Evolutionary conservation across 768 basidiomycete genomes (phyloP).

Genomic region (Psilocybe cubensis): DNA sequence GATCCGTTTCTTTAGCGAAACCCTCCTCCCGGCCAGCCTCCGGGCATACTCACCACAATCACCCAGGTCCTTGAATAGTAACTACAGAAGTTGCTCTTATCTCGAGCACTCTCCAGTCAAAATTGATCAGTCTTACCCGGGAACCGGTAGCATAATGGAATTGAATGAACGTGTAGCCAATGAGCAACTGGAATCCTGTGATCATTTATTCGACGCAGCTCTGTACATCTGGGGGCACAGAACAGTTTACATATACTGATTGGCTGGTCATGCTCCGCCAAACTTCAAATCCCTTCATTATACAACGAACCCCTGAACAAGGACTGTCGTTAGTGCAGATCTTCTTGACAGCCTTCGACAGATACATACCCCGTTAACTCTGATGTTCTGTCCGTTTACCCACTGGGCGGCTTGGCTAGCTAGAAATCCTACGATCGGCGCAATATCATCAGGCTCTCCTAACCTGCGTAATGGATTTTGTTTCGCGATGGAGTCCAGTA

Average conservation of each 20-base stretch:
- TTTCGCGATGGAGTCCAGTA: constrained; percentile 48
- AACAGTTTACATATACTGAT: neutral
- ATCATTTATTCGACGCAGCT: neutral
- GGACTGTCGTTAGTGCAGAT: neutral
- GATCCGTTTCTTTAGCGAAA: neutral
- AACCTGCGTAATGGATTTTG: constrained; percentile 51
- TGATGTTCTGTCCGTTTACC: constrained; percentile 62
- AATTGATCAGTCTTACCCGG: neutral
- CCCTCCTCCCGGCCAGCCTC: neutral
- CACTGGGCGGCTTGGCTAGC: constrained; percentile 55
- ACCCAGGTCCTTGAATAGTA: neutral
- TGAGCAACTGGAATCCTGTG: neutral
- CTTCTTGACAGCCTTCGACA: neutral
- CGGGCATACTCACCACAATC: neutral
- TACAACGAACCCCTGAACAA: constrained; percentile 25
- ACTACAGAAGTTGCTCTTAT: neutral
- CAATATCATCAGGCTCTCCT: constrained; percentile 55
- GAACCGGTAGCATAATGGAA: neutral
- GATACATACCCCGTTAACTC: constrained; percentile 57
- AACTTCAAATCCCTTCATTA: constrained; percentile 8
- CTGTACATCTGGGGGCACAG: neutral
- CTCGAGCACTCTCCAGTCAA: neutral
- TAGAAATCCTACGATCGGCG: constrained; percentile 55
- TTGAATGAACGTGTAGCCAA: neutral
- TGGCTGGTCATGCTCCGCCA: neutral